Evolutionary conservation across 148 eudicot genomes (phyloP), one percentile per base, ranked within the genome.

Genomic region (Hydrangea macrophylla): DNA sequence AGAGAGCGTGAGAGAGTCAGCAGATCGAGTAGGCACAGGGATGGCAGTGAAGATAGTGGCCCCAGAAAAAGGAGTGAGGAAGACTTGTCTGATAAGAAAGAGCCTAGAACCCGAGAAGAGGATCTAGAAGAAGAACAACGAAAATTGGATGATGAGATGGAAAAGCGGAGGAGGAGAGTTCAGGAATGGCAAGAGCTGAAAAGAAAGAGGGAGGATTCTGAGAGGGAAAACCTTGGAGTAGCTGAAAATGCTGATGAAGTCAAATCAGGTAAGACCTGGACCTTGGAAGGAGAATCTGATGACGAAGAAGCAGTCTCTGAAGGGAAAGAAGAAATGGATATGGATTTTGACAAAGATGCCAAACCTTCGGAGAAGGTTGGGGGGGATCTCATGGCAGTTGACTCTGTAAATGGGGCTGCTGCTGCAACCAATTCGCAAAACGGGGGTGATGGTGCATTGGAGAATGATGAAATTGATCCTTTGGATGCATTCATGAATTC

Each of bases 111-210:
- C n/a, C n/a, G n/a, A n/a, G n/a, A n/a, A n/a, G n/a, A n/a, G n/a
- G n/a, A n/a, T n/a, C n/a, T n/a, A n/a, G n/a, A n/a, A n/a, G n/a
- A n/a, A n/a, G n/a, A n/a, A n/a, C 92, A 88, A 35, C 75, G 70
- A 82, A 82, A 79, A 65, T 64, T 88, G 77, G 92, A 85, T 64
- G 92, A 88, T n/a, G 92, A 88, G 79, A 88, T 88, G 92, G 92
- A 88, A 68, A 87, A 88, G 67, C 64, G 92, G 39, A 76, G 92
- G 73, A 88, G 89, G 73, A 85, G 92, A 69, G 92, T 88, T 63
- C 89, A 88, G 72, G 92, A 85, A 73, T 88, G 92, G 92, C 89
- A 85, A 58, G 92, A 88, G 57, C 54, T 82, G 37, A 74, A 62
- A 68, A 85, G 89, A 70, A 87, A 82, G 79, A 84, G 81, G 62